Percentiles rank a stretch among this genome's conserved stretches.
Evolutionary conservation across 164 flowering plant genomes (phyloP).

Genomic region (Houttuynia cordata): DNA sequence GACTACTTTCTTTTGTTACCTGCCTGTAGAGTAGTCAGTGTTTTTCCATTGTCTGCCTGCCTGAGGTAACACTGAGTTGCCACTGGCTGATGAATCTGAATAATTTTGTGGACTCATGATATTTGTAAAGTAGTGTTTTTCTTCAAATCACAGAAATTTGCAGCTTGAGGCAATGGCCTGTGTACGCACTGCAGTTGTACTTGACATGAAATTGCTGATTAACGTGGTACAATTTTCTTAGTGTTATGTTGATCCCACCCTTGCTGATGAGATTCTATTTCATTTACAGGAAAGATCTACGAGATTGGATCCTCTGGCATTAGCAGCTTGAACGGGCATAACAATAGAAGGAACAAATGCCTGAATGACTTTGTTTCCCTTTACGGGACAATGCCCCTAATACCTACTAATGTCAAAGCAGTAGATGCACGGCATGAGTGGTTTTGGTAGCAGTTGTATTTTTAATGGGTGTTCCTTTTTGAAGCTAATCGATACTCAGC

Average conservation of each 20-base stretch:
- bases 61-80: no score
- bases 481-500: not conserved
- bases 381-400: constrained; percentile 35
- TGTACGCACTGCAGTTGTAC: not conserved
- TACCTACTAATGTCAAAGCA: constrained; percentile 29
- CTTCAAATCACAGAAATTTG: not conserved
- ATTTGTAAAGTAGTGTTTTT: no score
- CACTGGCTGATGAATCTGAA: no score
- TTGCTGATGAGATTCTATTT: not conserved
- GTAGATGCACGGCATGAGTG: constrained; percentile 28
- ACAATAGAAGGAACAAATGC: constrained; percentile 24
- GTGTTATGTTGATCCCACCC: not conserved
- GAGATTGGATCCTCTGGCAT: constrained; percentile 40
- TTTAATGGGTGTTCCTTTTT: not conserved
- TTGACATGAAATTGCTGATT: no score
- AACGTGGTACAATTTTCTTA: no score
- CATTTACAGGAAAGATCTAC: constrained; percentile 28
- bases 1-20: not conserved
- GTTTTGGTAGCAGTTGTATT: constrained; percentile 24
- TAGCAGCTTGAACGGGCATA: constrained; percentile 33
- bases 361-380: constrained; percentile 35
- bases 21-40: not conserved
- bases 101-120: no score
- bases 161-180: not conserved
- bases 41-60: no score